These are phyloP conservation scores for Quercus dentata DNA, from an alignment of 306 rosid species.

Conservation along the genomic window DNA sequence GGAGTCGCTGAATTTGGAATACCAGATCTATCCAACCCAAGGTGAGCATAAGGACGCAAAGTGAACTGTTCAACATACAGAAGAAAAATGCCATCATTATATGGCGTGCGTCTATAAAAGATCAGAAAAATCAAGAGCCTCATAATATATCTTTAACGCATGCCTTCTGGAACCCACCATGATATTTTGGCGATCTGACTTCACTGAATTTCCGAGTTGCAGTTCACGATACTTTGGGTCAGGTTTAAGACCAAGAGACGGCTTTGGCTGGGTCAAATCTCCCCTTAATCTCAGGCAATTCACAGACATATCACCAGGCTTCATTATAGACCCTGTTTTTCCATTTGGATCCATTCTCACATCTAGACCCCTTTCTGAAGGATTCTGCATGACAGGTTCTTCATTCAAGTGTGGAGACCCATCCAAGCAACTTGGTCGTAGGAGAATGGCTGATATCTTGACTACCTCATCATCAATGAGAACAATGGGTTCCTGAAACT, in stretches of 20 bases:
- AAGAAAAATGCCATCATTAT: not conserved
- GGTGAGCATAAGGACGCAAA: constrained; percentile 71
- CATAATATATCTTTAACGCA: not conserved
- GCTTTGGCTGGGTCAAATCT: constrained; percentile 81
- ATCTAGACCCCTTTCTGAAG: constrained; percentile 25
- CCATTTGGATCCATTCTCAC: constrained; percentile 27
- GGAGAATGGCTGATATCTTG: constrained; percentile 76
- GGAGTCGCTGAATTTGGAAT: constrained; percentile 49
- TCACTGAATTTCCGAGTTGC: constrained; percentile 80
- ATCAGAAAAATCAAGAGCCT: not conserved
- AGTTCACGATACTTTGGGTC: constrained; percentile 80
- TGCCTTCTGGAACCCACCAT: constrained; percentile 50
- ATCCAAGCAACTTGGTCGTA: constrained; percentile 46
- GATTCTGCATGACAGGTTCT: not conserved
- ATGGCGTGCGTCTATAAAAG: not conserved
- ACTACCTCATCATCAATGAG: constrained; percentile 80
- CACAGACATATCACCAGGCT: constrained; percentile 86
- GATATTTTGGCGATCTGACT: constrained; percentile 65
- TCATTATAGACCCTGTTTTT: constrained; percentile 25
- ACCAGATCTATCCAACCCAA: constrained; percentile 78
- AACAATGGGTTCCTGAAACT: constrained; percentile 55
- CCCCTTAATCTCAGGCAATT: constrained; percentile 86
- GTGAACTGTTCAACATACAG: constrained; percentile 58
- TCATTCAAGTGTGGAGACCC: constrained; percentile 15
- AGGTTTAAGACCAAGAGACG: constrained; percentile 66